Evolutionary conservation across 495 filamentous ascomycete species (phyloP), one percentile per base, ranked within the genome.

Genomic region (Hypomontagnella monticulosa): DNA sequence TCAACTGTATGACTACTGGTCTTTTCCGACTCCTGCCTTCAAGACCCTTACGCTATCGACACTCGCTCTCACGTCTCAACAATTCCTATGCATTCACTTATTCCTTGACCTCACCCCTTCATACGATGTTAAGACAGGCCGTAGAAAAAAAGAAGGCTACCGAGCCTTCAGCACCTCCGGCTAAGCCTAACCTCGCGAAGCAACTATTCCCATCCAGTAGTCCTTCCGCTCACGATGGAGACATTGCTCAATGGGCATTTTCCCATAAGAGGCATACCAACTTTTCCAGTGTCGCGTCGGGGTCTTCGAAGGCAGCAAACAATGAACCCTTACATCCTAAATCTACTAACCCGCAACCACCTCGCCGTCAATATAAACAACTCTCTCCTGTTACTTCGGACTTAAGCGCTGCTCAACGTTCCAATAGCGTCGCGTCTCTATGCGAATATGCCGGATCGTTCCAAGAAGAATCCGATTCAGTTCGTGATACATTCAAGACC

Each of bases 201-300:
- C 76, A 80, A 49, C 66, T 81, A 7, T 84, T 84, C 47, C 77
- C 80, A 1, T 84, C 81, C 2, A 84, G 80, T 59, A 83, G 80
- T 49, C 80, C 79, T 44, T 53, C 73, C 37, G 58, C 74, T 6
- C 73, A 73, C 6, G 63, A 75, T 56, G 67, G 69, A 38, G 68
- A 71, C 32, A 74, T 83, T 55, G 36, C 57, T 15, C 69, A 71
- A 20, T 69, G 73, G 64, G 70, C 72, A 16, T 61, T 66, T 19
- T 71, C 75, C 55, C 69, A 68, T 14, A 74, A 69, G 54, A 19
- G 57, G 53, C 49, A 65, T 72, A 38, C 67, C 51, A 37, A 73
- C 60, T 55, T 63, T 47, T 56, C 70, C 54, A 53, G 67, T 63
- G 10, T 46, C 42, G 32, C 61, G 59, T 48, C 67, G 46, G 59